Base-by-base conservation (phyloP, 2,329 filamentous ascomycete genomes). In the Alternaria dauci region DNA sequence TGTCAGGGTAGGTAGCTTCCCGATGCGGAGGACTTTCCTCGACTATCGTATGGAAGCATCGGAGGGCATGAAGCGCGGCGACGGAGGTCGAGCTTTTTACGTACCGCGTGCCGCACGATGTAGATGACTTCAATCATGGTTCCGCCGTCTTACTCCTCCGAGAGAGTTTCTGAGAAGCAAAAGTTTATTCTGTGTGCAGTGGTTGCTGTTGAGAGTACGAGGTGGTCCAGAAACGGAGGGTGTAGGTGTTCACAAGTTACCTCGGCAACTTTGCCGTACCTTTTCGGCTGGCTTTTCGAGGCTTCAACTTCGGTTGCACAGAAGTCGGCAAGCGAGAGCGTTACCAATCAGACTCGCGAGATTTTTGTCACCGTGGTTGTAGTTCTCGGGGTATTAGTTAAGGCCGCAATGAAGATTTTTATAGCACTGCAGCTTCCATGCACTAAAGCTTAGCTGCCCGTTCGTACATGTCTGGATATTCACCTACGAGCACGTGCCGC, bases 81-180 rank as follows among this genome's bases (percentile, higher is more conserved):
- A 61, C 54, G 52, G 59, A 43, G 26, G 32, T 52, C 47, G 56
- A 58, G 57, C 60, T 64, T 52, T n/a, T 54, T 69, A 83, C 82
- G 76, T 81, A 84, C 82, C 30, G 81, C 83, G 70, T 85, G 83
- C 51, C 83, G 74, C 26, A 83, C 79, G 53, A 84, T 76, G 69
- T 84, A 84, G 59, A 85, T 81, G 12, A 76, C 76, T 69, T 85
- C 81, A 59, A 85, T 73, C 75, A 78, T 78, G 34, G 46, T 71
- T 44, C 34, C 18, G 53, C 28, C 11, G 44, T 32, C 6, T 42
- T 39, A 36, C 50, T n/a, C 46, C 26, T 20, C 36, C 32, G 58
- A 55, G 16, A 41, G 34, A 23, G 46, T 53, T 43, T 52, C 28
- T 59, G 38, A 43, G 55, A 28, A 8, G 36, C 18, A 5, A 23